Evolutionary conservation across 345 rosid species (phyloP), one percentile per base, ranked within the genome.

Genomic region (Eucalyptus leucophloia): DNA sequence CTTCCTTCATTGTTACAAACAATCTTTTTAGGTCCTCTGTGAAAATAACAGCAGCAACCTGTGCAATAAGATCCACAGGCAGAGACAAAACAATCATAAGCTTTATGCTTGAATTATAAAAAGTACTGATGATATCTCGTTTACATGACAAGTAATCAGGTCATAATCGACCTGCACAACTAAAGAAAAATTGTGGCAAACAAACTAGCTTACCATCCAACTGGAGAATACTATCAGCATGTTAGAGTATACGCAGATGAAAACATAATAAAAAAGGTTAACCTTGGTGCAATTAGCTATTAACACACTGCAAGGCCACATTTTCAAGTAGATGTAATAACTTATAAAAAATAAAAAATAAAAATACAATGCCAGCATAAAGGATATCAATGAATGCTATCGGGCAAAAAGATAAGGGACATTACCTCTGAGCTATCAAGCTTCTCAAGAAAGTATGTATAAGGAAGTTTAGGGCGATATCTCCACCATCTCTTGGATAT

Each of bases 401-500:
- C 6, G 8, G 42, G 47, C 3, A 4, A 12, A 54, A 88, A 86
- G 54, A 62, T 60, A 53, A 49, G 60, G 65, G 80, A 40, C 15
- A 12, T 87, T 93, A 95, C 99, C 96, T 97, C 99, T 42, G 98
- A 97, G 86, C 92, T 90, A 91, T 97, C 99, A 89, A 97, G 98
- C 91, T 96, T 97, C 87, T 97, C 96, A 87, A 97, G 99, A 92
- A 97, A 96, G 92, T 96, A 97, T 77, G 97, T 96, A 87, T 97
- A 97, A 49, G 99, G 98, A 91, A 97, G 94, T 91, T 94, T 96
- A 82, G 99, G 99, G 91, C 98, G 99, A 91, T 97, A 97, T 56
- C 93, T 95, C 99, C 99, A 97, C 99, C 99, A 97, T 94, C 99
- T 95, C 93, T 97, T 97, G 53, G 99, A 94, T 93, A 97, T 97